Evolutionary conservation across 768 basidiomycete species (phyloP).

Genomic region (Suillus paluster): DNA sequence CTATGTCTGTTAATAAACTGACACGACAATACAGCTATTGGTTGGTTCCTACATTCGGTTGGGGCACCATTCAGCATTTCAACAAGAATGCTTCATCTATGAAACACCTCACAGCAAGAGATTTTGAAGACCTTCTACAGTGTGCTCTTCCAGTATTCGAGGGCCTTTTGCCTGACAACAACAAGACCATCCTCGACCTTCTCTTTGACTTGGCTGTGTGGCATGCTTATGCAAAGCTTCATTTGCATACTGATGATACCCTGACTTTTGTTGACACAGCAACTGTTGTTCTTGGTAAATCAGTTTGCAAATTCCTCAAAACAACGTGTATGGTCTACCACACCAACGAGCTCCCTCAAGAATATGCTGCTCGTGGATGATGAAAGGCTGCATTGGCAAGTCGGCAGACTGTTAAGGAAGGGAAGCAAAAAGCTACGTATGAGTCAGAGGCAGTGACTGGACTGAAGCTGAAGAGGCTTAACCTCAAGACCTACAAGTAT

Average conservation of each 20-base stretch:
- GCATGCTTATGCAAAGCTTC: slow-evolving; percentile 18
- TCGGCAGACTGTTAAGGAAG: background rate
- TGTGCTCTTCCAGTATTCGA: slow-evolving; percentile 42
- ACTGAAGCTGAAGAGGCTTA: slow-evolving; percentile 11
- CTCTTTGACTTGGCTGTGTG: slow-evolving; percentile 4
- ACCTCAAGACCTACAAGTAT: slow-evolving; percentile 16
- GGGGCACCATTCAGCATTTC: slow-evolving; percentile 12
- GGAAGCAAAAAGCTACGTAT: background rate
- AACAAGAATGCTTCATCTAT: slow-evolving; percentile 12
- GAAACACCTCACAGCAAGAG: slow-evolving; percentile 13
- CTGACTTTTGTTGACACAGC: slow-evolving; percentile 24
- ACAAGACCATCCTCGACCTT: slow-evolving; percentile 14
- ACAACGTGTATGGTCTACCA: slow-evolving; percentile 26
- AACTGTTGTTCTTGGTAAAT: slow-evolving; percentile 25
- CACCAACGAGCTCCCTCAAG: slow-evolving; percentile 35
- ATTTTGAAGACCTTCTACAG: slow-evolving; percentile 18
- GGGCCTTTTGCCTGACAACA: slow-evolving; percentile 31
- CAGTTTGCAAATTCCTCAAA: slow-evolving; percentile 27
- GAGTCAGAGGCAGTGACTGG: background rate
- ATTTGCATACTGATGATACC: background rate
- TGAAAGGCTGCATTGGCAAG: slow-evolving; percentile 10
- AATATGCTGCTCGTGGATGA: slow-evolving; percentile 28
- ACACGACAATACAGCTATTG: slow-evolving; percentile 13
- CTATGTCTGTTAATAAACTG: background rate
- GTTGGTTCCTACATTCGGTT: slow-evolving; percentile 12